Evolutionary conservation across 805 yeast genomes (phyloP).

Genomic region (Brettanomyces custersianus): DNA sequence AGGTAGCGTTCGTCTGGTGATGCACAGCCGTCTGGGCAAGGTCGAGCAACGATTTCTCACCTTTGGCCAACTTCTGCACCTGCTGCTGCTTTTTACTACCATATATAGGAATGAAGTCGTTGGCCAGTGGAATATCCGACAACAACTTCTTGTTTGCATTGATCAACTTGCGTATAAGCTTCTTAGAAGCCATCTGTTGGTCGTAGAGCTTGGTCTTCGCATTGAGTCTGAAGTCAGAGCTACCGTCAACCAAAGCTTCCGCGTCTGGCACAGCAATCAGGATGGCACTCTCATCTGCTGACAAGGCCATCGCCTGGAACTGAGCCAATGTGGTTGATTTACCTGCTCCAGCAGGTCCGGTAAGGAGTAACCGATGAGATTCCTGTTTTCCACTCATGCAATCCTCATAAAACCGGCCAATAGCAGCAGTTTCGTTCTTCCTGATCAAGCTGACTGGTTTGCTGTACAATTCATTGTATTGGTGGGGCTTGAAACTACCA

Average conservation of each 20-base stretch:
- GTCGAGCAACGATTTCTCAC: slow-evolving; percentile 33
- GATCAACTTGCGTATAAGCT: slow-evolving; percentile 43
- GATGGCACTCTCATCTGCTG: slow-evolving; percentile 24
- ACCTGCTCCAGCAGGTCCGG: slow-evolving; percentile 72
- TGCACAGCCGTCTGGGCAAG: slow-evolving; percentile 23
- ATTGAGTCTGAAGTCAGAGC: slow-evolving; percentile 57
- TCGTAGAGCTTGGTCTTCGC: slow-evolving; percentile 40
- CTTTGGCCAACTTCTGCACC: slow-evolving; percentile 7
- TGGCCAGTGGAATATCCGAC: slow-evolving; percentile 19
- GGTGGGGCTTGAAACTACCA: slow-evolving; percentile 61
- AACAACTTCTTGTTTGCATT: slow-evolving; percentile 36
- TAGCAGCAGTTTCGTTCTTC: slow-evolving; percentile 32
- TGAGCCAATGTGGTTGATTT: slow-evolving; percentile 70
- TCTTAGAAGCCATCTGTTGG: slow-evolving; percentile 72
- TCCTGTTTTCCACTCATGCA: slow-evolving; percentile 15
- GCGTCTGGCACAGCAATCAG: slow-evolving; percentile 61
- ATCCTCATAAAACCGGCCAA: slow-evolving; percentile 31
- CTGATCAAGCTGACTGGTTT: slow-evolving; percentile 54
- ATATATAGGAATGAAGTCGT: slow-evolving; percentile 14
- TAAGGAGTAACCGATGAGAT: slow-evolving; percentile 39
- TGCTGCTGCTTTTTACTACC: slow-evolving; percentile 11
- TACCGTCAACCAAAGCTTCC: slow-evolving; percentile 57
- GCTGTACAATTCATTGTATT: slow-evolving; percentile 56
- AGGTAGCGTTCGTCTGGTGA: slow-evolving; percentile 25
- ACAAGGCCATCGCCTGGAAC: slow-evolving; percentile 43